phyloP scores from a whole-genome alignment of 306 rosid genomes.

The Prunus davidiana region DNA sequence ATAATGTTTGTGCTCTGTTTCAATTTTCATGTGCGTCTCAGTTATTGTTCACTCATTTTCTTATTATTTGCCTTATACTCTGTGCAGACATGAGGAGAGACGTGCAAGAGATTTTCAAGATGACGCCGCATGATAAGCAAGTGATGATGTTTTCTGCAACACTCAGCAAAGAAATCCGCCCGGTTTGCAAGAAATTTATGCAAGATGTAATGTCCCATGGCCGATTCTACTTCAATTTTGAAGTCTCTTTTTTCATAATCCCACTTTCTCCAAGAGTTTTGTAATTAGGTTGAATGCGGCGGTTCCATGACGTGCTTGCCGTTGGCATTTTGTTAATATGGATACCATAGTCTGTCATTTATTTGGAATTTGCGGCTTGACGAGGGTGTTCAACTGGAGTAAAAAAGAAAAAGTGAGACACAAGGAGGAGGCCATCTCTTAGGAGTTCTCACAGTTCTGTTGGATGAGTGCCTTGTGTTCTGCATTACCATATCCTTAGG shows the following conservation, averaged over 20 bases:
- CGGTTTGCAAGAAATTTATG: conserved; percentile 99
- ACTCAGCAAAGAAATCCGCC: conserved; percentile 98
- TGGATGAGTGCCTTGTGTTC: conserved; percentile 18
- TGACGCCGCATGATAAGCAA: conserved; percentile 99
- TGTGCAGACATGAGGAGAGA: conserved; percentile 95
- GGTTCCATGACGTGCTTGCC: conserved; percentile 33
- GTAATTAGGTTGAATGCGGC: conserved; percentile 35
- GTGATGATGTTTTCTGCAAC: conserved; percentile 99
- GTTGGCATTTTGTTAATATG: conserved; percentile 21
- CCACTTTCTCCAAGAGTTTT: conserved; percentile 47
- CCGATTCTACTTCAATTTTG: conserved; percentile 82
- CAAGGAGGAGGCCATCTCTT: conserved; percentile 7
- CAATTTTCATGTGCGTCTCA: not conserved
- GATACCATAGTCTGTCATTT: conserved; percentile 14
- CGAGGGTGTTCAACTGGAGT: conserved; percentile 20
- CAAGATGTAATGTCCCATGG: conserved; percentile 99
- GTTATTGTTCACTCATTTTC: not conserved
- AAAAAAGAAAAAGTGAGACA: conserved; percentile 1
- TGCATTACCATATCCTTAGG: conserved; percentile 20
- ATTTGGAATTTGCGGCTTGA: conserved; percentile 26
- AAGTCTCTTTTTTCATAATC: conserved; percentile 73
- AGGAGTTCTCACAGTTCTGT: conserved; percentile 20
- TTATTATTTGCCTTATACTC: conserved; percentile 17
- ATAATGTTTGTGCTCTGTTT: not conserved
- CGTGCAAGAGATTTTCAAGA: conserved; percentile 94